phyloP scores from a whole-genome alignment of 768 basidiomycete genomes.

The Hydnomerulius pinastri region DNA sequence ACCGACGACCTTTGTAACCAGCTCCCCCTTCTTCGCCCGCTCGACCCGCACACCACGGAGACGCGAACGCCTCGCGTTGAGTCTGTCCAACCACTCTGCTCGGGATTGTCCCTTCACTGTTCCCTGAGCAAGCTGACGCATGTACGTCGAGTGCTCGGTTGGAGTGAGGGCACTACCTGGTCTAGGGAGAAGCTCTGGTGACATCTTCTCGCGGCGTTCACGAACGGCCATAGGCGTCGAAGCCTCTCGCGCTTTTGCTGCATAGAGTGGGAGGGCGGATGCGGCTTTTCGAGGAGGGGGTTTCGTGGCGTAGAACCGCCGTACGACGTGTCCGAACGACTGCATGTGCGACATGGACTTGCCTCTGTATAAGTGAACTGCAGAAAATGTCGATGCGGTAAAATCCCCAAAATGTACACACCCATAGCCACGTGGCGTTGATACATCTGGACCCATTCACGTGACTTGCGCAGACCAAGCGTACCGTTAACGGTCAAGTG shows the following conservation, averaged over 20 bases:
- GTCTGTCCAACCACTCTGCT: constrained; percentile 58
- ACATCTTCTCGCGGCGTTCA: constrained; percentile 59
- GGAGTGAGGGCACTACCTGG: constrained; percentile 61
- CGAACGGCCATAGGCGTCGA: constrained; percentile 77
- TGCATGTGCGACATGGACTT: constrained; percentile 29
- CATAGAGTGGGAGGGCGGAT: constrained; percentile 54
- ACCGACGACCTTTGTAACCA: constrained; percentile 63
- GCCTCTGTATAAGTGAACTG: not conserved
- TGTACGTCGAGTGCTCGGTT: constrained; percentile 61
- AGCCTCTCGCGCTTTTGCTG: constrained; percentile 56
- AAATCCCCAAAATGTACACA: not conserved
- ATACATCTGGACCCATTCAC: no score
- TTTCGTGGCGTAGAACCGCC: constrained; percentile 42
- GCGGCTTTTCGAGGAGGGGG: constrained; percentile 48
- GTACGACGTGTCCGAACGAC: constrained; percentile 29
- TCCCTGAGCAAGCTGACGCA: constrained; percentile 58
- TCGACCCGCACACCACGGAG: constrained; percentile 63
- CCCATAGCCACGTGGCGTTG: not conserved
- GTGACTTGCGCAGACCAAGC: not conserved
- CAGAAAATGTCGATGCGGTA: not conserved
- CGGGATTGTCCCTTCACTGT: constrained; percentile 39
- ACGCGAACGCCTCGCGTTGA: constrained; percentile 61
- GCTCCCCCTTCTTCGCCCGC: constrained; percentile 37
- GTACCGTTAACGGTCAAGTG: no score
- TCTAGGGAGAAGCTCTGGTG: constrained; percentile 37